phyloP scores from a whole-genome alignment of 306 rosid genomes.

The Cucumis sativus region DNA sequence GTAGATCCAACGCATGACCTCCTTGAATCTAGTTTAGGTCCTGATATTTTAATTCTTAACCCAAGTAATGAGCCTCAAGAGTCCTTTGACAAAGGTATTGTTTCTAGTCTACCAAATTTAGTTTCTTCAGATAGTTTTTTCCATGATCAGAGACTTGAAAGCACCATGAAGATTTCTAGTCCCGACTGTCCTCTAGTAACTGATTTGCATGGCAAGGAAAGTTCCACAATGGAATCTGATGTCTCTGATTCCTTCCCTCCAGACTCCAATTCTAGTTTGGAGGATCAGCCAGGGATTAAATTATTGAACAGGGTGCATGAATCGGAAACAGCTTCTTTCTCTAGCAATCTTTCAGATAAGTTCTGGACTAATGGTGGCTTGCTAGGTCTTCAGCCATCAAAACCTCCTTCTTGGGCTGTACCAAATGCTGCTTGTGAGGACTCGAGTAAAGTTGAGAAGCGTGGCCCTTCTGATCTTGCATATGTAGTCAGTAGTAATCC shows the following conservation, averaged over 20 bases:
- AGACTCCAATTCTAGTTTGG: slow-evolving; percentile 22
- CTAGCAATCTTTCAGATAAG: slow-evolving; percentile 36
- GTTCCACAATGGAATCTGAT: slow-evolving; percentile 26
- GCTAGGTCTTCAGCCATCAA: slow-evolving; percentile 92
- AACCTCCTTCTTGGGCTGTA: slow-evolving; percentile 63
- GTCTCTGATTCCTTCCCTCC: slow-evolving; percentile 15
- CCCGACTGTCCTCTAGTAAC: slow-evolving; percentile 19
- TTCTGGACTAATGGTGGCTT: slow-evolving; percentile 98
- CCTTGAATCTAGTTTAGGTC: slow-evolving; percentile 21
- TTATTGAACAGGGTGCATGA: slow-evolving; percentile 18
- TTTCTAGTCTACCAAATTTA: slow-evolving; percentile 10
- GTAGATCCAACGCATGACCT: slow-evolving; percentile 23
- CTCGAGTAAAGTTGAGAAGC: slow-evolving; percentile 19
- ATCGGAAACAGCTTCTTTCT: slow-evolving; percentile 34
- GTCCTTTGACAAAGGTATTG: slow-evolving; percentile 23
- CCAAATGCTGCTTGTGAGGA: slow-evolving; percentile 33
- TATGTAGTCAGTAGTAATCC: slow-evolving; percentile 23
- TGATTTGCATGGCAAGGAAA: slow-evolving; percentile 11
- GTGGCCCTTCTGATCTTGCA: slow-evolving; percentile 17
- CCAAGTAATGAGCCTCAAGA: slow-evolving; percentile 21
- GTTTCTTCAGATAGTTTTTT: slow-evolving; percentile 11
- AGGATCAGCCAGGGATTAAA: slow-evolving; percentile 23
- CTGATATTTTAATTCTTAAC: slow-evolving; percentile 25
- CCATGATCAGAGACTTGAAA: slow-evolving; percentile 21
- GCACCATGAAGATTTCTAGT: slow-evolving; percentile 14